Percentiles rank a stretch among this genome's conserved stretches.
phyloP scores from a whole-genome alignment of 2,329 filamentous ascomycete species.

The Neonectria faginata region DNA sequence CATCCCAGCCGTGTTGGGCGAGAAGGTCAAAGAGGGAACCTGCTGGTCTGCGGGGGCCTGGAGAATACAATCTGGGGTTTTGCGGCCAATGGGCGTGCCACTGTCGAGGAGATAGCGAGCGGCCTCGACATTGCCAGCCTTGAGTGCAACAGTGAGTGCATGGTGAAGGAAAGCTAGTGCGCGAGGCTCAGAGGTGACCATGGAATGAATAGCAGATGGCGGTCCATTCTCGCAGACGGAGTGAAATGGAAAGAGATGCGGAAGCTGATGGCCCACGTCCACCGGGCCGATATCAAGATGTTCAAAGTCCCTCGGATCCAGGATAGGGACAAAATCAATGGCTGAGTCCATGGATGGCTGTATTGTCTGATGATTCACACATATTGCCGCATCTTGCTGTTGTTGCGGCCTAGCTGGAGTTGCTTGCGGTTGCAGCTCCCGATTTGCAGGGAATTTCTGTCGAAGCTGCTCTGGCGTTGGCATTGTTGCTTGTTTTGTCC shows the following conservation, averaged over 20 bases:
- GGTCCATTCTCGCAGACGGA: constrained; percentile 27
- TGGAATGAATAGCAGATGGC: constrained; percentile 20
- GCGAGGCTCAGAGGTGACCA: constrained; percentile 12
- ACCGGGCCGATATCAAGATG: too few species aligned
- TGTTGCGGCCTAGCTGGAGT: too few species aligned
- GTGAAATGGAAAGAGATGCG: constrained; percentile 21
- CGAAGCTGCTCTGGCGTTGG: too few species aligned
- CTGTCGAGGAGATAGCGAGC: constrained; percentile 19
- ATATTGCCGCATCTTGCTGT: too few species aligned
- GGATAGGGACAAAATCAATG: too few species aligned
- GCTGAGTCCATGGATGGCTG: too few species aligned
- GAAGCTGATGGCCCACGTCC: background rate
- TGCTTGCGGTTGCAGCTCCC: too few species aligned
- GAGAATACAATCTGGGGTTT: constrained; percentile 23
- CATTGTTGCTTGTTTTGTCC: too few species aligned
- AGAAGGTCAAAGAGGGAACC: constrained; percentile 33
- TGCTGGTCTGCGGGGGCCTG: constrained; percentile 12
- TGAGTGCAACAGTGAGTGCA: constrained; percentile 21
- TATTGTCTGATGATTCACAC: too few species aligned
- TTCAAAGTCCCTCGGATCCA: too few species aligned
- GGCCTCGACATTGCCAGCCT: constrained; percentile 27
- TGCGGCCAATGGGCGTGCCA: constrained; percentile 28
- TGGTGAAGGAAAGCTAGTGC: constrained; percentile 26
- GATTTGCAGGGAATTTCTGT: too few species aligned
- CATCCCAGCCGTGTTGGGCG: constrained; percentile 26